Conservation (phyloP, 495 filamentous ascomycete species). For the Pseudoneurospora amorphoporcata region DNA sequence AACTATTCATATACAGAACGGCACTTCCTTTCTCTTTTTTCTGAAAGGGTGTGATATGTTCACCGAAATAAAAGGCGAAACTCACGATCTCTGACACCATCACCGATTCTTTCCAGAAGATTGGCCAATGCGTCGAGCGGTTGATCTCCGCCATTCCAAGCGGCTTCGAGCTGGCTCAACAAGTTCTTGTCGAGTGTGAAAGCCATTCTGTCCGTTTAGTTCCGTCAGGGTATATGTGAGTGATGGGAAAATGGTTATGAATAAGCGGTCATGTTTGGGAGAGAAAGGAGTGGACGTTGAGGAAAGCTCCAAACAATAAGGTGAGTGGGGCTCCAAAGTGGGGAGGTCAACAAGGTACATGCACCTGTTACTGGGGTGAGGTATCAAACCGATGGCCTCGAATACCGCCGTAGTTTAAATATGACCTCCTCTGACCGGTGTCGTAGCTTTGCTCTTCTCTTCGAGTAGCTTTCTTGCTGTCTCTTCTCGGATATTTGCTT, state of each 20-base stretch:
- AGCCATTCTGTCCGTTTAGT: not conserved
- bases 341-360: not conserved
- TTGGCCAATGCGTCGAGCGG: not conserved
- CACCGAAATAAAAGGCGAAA: not conserved
- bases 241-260: not conserved
- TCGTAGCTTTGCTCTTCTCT: not conserved
- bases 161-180: not conserved
- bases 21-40: not conserved
- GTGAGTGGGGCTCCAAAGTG: not conserved
- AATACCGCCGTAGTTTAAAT: not conserved
- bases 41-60: not conserved
- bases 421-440: not conserved
- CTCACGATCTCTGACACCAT: constrained; percentile 60
- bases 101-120: constrained; percentile 25
- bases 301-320: not conserved
- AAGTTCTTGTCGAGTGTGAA: not conserved
- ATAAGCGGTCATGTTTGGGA: not conserved
- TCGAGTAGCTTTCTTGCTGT: not conserved
- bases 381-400: not conserved
- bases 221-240: not conserved
- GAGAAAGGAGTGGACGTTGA: not conserved
- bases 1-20: not conserved
- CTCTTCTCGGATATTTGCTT: not conserved
- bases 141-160: not conserved
- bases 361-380: not conserved